phyloP scores from a whole-genome alignment of 2,329 filamentous ascomycete genomes.

The Macrophomina phaseolina region DNA sequence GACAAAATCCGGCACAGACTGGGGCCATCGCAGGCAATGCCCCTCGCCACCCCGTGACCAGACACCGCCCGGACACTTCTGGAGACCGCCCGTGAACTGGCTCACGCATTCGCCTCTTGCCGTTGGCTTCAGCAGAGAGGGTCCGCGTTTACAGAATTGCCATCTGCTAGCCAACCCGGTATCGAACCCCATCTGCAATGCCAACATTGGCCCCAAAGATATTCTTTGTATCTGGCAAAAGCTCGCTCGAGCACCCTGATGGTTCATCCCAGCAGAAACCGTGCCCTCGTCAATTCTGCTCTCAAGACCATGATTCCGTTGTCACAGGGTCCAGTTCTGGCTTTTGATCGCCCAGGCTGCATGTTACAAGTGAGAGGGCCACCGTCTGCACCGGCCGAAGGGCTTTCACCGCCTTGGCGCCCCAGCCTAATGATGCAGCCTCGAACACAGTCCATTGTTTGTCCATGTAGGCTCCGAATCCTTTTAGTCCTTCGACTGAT shows the following conservation, averaged over 20 bases:
- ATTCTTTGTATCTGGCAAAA: neutral
- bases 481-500: neutral
- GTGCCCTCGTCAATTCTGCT: neutral
- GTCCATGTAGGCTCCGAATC: too few relatives aligned
- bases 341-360: conserved; percentile 8
- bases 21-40: neutral
- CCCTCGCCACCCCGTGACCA: conserved; percentile 8
- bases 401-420: conserved; percentile 12
- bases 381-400: conserved; percentile 3
- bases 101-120: too few relatives aligned
- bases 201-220: neutral
- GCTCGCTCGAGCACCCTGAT: neutral
- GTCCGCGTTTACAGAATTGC: too few relatives aligned
- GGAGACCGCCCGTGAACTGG: neutral
- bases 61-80: neutral
- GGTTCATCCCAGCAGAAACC: neutral
- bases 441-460: too few relatives aligned
- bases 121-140: too few relatives aligned
- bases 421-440: neutral
- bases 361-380: conserved; percentile 18
- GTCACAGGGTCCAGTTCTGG: conserved; percentile 5
- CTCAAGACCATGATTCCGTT: neutral
- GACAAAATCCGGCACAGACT: neutral
- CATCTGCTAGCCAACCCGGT: too few relatives aligned
- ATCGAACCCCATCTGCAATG: neutral